A percentile compares a stretch with the other conserved stretches of the same genome.
Evolutionary conservation across 176 grass and related monocot genomes (phyloP).

Genomic region (Carex parvula): DNA sequence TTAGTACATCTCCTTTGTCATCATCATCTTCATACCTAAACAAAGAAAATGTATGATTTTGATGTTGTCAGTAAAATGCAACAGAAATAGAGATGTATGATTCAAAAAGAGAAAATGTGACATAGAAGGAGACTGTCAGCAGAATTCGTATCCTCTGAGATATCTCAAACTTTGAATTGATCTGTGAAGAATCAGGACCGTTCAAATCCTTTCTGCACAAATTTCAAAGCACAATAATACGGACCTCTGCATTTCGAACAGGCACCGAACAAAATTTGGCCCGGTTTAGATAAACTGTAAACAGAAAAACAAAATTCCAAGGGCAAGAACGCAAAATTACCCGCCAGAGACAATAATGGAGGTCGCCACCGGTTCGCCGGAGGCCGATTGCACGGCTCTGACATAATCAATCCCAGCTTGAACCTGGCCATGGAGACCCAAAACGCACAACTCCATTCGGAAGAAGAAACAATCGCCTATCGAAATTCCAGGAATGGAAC

Average conservation of each 20-base stretch:
- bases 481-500: constrained; percentile 67
- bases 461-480: constrained; percentile 90
- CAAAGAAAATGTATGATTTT: neutral
- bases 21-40: constrained; percentile 86
- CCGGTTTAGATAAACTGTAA: neutral
- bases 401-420: constrained; percentile 95
- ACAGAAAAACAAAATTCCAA: neutral
- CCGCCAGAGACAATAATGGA: constrained; percentile 93
- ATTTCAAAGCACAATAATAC: no score
- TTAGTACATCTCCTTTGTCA: constrained; percentile 69
- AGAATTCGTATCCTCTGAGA: no score
- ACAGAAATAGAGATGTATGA: neutral
- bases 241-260: no score
- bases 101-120: constrained; percentile 9
- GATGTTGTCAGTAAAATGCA: neutral
- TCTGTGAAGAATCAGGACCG: no score
- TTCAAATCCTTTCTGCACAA: no score
- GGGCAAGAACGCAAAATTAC: constrained; percentile 3
- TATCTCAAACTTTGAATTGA: no score
- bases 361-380: constrained; percentile 85
- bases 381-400: constrained; percentile 40
- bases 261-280: no score
- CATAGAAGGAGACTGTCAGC: no score
- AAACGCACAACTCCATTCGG: constrained; percentile 84
- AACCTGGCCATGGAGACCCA: constrained; percentile 86